Conservation (phyloP, 192 early-diverging fungal genomes). For the Phycomyces blakesleeanus region DNA sequence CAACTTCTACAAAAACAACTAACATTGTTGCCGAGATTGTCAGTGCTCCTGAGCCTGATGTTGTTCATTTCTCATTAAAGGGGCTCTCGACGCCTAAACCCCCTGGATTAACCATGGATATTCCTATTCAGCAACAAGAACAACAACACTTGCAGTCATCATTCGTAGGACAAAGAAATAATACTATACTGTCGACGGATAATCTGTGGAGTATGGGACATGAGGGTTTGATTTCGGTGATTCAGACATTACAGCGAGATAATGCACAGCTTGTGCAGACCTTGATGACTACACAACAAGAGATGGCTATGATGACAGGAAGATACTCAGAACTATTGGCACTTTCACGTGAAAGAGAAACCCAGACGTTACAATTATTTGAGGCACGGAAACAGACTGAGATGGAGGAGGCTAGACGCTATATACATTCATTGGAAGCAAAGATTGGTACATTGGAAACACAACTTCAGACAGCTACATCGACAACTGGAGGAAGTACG, state of each 20-base stretch:
- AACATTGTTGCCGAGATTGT: background rate
- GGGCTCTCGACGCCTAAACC: background rate
- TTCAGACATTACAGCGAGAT: slow-evolving; percentile 37
- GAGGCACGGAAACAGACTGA: slow-evolving; percentile 40
- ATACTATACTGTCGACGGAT: slow-evolving; percentile 1
- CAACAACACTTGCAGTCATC: background rate
- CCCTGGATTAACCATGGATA: background rate
- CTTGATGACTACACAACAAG: slow-evolving; percentile 44
- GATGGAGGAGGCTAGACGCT: slow-evolving; percentile 47
- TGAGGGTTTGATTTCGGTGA: background rate
- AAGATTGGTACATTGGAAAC: slow-evolving; percentile 17
- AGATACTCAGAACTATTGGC: slow-evolving; percentile 41
- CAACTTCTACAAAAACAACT: background rate
- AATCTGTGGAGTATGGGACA: slow-evolving; percentile 2
- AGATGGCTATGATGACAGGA: slow-evolving; percentile 39
- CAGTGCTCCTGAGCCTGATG: background rate
- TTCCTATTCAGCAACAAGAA: background rate
- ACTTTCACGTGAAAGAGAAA: slow-evolving; percentile 42
- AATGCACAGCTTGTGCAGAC: slow-evolving; percentile 43
- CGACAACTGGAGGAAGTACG: background rate
- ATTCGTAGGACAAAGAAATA: background rate
- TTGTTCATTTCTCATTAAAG: background rate
- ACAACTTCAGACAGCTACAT: background rate
- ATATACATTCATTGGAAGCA: slow-evolving; percentile 37
- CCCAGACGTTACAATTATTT: slow-evolving; percentile 10